Conservation (phyloP, 2,329 filamentous ascomycete genomes). For the Scortechinia acanthostroma region DNA sequence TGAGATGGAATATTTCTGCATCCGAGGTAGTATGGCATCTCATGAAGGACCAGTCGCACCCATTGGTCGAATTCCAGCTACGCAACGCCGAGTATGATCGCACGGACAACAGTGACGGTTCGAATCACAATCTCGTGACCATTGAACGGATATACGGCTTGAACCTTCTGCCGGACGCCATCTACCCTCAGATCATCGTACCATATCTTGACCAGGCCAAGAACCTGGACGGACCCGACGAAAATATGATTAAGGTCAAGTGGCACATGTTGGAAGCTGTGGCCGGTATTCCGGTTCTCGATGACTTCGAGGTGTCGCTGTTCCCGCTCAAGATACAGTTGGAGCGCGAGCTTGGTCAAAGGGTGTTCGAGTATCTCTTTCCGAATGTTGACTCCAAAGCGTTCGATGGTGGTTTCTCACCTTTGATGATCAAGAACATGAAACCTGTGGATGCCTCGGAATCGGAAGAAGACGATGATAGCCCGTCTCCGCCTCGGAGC, state of each 20-base stretch:
- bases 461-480: slow-evolving; percentile 39
- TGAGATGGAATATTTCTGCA: slow-evolving; percentile 59
- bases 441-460: slow-evolving; percentile 24
- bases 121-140: slow-evolving; percentile 59
- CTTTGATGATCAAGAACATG: slow-evolving; percentile 31
- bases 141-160: slow-evolving; percentile 55
- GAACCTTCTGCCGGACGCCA: slow-evolving; percentile 55
- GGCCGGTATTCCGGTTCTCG: slow-evolving; percentile 63
- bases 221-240: slow-evolving; percentile 25
- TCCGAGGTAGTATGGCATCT: slow-evolving; percentile 68
- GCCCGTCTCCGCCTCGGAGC: slow-evolving; percentile 28
- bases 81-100: slow-evolving; percentile 59
- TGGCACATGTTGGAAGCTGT: slow-evolving; percentile 69
- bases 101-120: slow-evolving; percentile 64
- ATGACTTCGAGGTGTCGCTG: slow-evolving; percentile 62
- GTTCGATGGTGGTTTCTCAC: slow-evolving; percentile 38
- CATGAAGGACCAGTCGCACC: slow-evolving; percentile 51
- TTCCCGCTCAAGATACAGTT: slow-evolving; percentile 62
- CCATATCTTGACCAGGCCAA: slow-evolving; percentile 49
- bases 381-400: slow-evolving; percentile 46
- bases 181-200: slow-evolving; percentile 65
- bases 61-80: slow-evolving; percentile 60
- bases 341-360: slow-evolving; percentile 60
- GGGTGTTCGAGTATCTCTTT: slow-evolving; percentile 66
- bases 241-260: slow-evolving; percentile 52